A percentile compares a stretch with the other conserved stretches of the same genome.
phyloP scores from a whole-genome alignment of 306 rosid genomes.

The Nissolia schottii region DNA sequence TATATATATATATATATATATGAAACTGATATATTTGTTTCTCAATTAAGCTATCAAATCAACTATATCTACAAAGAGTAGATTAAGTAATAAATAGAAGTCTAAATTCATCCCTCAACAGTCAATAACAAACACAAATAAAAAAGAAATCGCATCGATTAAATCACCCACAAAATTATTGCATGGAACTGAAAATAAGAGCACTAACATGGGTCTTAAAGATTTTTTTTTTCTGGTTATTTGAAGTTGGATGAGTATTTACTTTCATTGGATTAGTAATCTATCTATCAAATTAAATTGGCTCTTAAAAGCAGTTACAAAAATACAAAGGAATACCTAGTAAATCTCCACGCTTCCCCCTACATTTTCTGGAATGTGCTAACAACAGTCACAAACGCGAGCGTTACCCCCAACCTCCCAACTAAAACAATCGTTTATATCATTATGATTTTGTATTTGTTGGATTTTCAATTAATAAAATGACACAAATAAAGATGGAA shows the following conservation, averaged over 20 bases:
- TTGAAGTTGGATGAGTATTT: neutral
- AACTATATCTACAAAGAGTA: too few relatives aligned
- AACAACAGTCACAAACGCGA: neutral
- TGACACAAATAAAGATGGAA: neutral
- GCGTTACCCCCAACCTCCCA: neutral
- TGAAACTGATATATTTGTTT: neutral
- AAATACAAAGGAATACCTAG: neutral
- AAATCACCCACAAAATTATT: too few relatives aligned
- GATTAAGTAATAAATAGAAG: too few relatives aligned
- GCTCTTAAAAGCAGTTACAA: neutral
- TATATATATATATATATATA: too few relatives aligned
- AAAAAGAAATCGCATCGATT: neutral
- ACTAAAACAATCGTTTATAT: neutral
- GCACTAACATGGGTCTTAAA: neutral
- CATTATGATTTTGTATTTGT: too few relatives aligned
- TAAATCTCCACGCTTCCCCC: neutral
- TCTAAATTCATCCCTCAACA: neutral
- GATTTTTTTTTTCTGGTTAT: too few relatives aligned
- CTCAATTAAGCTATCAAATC: too few relatives aligned
- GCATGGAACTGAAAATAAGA: neutral
- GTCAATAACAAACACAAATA: neutral
- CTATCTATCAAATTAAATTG: neutral
- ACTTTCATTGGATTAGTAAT: neutral
- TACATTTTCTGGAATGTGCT: neutral
- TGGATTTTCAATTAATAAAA: neutral